A percentile compares a stretch with the other conserved stretches of the same genome.
Conservation (phyloP, 192 early-diverging fungal species). For the Chytriomyces sp. region DNA sequence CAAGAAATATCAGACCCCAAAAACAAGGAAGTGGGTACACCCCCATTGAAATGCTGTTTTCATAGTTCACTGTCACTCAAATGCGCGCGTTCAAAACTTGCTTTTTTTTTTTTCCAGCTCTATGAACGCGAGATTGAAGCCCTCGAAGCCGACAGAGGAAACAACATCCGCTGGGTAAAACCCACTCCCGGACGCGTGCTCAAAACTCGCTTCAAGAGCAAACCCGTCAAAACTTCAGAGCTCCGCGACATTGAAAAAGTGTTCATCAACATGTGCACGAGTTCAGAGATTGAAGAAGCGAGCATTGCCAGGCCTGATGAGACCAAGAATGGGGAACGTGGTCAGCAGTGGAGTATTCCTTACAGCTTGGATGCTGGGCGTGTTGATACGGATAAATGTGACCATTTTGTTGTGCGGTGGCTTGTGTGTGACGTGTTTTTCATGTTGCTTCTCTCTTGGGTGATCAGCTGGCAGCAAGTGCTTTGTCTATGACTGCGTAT, state of each 20-base stretch:
- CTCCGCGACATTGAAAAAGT: conserved; percentile 45
- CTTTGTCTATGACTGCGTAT: conserved; percentile 62
- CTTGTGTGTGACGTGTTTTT: conserved; percentile 8
- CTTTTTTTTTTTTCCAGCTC: conserved; percentile 34
- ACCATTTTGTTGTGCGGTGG: not conserved
- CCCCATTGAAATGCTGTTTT: not conserved
- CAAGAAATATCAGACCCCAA: conserved; percentile 64
- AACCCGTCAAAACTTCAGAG: conserved; percentile 2
- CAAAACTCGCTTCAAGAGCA: conserved; percentile 44
- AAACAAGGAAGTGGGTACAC: conserved; percentile 47
- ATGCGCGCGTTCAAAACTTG: no score
- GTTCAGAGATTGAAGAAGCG: conserved; percentile 50
- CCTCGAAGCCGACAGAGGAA: conserved; percentile 59
- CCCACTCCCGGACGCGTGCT: conserved; percentile 51
- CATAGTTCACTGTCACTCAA: not conserved
- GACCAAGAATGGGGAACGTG: conserved; percentile 29
- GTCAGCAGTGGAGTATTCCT: conserved; percentile 58
- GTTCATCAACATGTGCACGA: conserved; percentile 62
- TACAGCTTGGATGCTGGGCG: conserved; percentile 52
- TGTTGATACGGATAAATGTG: conserved; percentile 59
- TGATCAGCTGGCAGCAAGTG: conserved; percentile 46
- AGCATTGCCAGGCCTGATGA: conserved; percentile 1
- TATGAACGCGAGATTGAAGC: conserved; percentile 59
- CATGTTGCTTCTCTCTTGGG: not conserved
- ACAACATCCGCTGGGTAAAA: conserved; percentile 58